phyloP scores from a whole-genome alignment of 768 basidiomycete species.

The Dendrothele bispora region DNA sequence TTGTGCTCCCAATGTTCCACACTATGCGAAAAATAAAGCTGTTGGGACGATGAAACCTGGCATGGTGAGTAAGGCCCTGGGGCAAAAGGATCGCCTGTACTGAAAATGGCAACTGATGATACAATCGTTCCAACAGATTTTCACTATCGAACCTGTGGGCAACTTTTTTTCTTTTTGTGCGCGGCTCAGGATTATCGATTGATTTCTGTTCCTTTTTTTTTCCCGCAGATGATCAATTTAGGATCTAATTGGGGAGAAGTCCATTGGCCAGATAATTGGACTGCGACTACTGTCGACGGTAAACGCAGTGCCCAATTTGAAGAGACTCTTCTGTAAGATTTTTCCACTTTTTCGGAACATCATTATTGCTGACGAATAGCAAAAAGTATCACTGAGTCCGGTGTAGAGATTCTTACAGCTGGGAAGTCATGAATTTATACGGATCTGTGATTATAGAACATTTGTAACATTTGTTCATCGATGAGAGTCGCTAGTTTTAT shows the following conservation, averaged over 20 bases:
- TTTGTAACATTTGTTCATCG: no score
- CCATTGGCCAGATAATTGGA: conserved; percentile 97
- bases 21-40: conserved; percentile 94
- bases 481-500: no score
- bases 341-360: conserved; percentile 5
- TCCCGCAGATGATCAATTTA: conserved; percentile 97
- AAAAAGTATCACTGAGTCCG: conserved; percentile 86
- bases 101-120: conserved; percentile 4
- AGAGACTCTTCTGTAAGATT: conserved; percentile 85
- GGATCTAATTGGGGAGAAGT: conserved; percentile 74
- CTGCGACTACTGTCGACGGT: conserved; percentile 90
- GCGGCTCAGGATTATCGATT: not conserved
- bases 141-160: conserved; percentile 77
- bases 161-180: not conserved
- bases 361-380: no score
- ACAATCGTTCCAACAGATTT: conserved; percentile 37
- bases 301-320: conserved; percentile 95
- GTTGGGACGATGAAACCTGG: conserved; percentile 92
- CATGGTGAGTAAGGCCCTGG: conserved; percentile 64
- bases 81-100: not conserved
- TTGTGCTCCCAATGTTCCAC: conserved; percentile 82
- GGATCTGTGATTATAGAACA: no score
- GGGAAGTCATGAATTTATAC: conserved; percentile 29
- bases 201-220: conserved; percentile 13
- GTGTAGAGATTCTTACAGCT: conserved; percentile 84